Conservation (phyloP, 2,329 filamentous ascomycete genomes). For the Sclerotinia borealis region DNA sequence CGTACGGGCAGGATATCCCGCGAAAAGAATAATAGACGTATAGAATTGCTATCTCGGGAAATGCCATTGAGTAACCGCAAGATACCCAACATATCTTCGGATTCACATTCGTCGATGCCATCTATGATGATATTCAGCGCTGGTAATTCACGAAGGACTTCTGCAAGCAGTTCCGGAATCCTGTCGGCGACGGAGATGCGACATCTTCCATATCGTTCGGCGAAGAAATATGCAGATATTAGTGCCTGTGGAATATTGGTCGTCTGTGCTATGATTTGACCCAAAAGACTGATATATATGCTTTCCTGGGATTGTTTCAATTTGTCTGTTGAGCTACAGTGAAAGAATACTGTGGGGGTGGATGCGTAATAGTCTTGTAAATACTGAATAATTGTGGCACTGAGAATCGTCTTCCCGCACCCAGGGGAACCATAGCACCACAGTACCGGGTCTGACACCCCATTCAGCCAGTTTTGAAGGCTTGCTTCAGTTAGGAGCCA, state of each 20-base stretch:
- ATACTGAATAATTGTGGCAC: slow-evolving; percentile 4
- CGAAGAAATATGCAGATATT: slow-evolving; percentile 6
- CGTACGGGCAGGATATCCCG: slow-evolving; percentile 5
- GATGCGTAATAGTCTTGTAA: neutral
- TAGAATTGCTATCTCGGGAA: neutral
- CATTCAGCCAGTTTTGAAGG: slow-evolving; percentile 7
- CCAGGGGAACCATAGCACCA: slow-evolving; percentile 13
- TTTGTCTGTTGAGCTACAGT: slow-evolving; percentile 8
- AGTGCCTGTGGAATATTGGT: neutral
- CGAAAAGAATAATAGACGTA: slow-evolving; percentile 8
- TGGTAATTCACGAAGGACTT: neutral
- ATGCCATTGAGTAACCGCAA: neutral
- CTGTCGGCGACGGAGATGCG: slow-evolving; percentile 8
- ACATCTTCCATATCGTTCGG: slow-evolving; percentile 8
- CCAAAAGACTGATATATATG: slow-evolving; percentile 7
- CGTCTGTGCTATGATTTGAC: neutral
- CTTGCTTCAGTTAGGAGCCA: neutral
- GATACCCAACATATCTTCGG: slow-evolving; percentile 1
- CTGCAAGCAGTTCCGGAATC: neutral
- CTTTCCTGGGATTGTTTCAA: slow-evolving; percentile 5
- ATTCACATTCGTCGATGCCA: slow-evolving; percentile 11
- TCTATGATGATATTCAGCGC: slow-evolving; percentile 7
- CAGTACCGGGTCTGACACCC: neutral
- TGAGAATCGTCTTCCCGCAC: slow-evolving; percentile 10
- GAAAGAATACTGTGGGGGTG: slow-evolving; percentile 8